Conservation (phyloP, 2,329 filamentous ascomycete genomes). For the Fusarium citri region DNA sequence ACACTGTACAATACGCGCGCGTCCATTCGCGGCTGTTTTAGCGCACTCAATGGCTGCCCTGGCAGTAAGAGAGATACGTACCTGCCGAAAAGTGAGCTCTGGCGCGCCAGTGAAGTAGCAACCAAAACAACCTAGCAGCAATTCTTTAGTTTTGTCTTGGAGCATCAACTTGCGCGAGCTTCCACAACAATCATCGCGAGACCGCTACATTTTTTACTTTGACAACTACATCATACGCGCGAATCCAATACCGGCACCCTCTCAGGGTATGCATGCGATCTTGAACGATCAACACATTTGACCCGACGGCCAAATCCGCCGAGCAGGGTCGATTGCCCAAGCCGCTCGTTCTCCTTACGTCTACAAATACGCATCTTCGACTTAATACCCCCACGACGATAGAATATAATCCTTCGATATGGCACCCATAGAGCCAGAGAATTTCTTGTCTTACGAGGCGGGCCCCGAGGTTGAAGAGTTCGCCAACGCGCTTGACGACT, state of each 20-base stretch:
- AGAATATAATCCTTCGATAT: constrained; percentile 18
- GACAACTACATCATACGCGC: constrained; percentile 20
- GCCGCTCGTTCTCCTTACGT: constrained; percentile 9
- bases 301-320: constrained; percentile 44
- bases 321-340: constrained; percentile 43
- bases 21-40: constrained; percentile 27
- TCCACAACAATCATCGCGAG: constrained; percentile 16
- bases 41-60: background rate
- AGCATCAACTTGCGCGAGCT: constrained; percentile 36
- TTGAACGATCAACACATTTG: constrained; percentile 37
- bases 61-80: constrained; percentile 29
- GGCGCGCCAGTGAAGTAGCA: constrained; percentile 42
- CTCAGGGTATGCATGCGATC: constrained; percentile 40
- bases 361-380: background rate
- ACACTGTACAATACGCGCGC: constrained; percentile 32
- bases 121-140: constrained; percentile 44
- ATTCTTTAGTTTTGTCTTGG: constrained; percentile 37
- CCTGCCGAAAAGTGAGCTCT: constrained; percentile 30
- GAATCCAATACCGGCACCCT: constrained; percentile 1
- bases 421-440: constrained; percentile 25
- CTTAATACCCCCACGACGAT: background rate
- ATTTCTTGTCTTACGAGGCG: constrained; percentile 50
- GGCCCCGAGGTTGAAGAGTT: constrained; percentile 89
- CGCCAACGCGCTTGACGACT: constrained; percentile 83
- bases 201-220: constrained; percentile 5